Base-by-base conservation (phyloP, 192 early-diverging fungal species). In the Linnemannia elongata region DNA sequence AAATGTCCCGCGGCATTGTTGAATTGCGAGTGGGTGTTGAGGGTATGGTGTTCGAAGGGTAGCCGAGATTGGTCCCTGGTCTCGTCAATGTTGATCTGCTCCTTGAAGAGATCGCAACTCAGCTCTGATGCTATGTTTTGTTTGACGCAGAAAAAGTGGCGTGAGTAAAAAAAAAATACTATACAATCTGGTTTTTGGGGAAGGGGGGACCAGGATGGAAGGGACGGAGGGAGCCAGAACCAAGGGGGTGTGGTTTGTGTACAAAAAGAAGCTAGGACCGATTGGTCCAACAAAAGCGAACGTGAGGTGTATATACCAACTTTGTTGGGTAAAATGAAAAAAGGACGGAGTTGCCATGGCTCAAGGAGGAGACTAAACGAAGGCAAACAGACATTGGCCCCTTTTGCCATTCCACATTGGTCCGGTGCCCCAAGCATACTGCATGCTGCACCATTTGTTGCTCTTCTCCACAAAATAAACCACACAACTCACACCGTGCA, bases 21-120 rank as follows among this genome's bases (percentile, higher is more conserved):
- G 12, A 24, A 66, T 1, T 66, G 60, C 3, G 30, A 33, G 30
- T 66, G 60, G n/a, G 36, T 57, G 20, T 68, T 57, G 30, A 68
- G 41, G 41, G 76, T 63, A 27, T 55, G 27, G 17, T 83, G 36
- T 75, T 78, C 82, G 39, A 78, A 63, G 20, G 69, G 83, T 20
- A 82, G 20, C 49, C 69, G 76, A 4, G 82, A 79, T 35, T 71
- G 73, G 36, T 85, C 82, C 30, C 73, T 54, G 35, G 83, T 76
- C 7, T 85, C 83, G n/a, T 85, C 74, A 5, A 73, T 75, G 44
- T 71, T 42, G 4, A 87, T 47, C 71, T 87, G 75, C 68, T 87
- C 85, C 66, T 87, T 87, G 72, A 87, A 87, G 24, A 87, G 85
- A 63, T 87, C 85, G 42, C 78, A 87, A 20, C 85, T 87, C 76